Conservation (phyloP, 257 asterid genomes). For the Nicotiana obtusifolia region DNA sequence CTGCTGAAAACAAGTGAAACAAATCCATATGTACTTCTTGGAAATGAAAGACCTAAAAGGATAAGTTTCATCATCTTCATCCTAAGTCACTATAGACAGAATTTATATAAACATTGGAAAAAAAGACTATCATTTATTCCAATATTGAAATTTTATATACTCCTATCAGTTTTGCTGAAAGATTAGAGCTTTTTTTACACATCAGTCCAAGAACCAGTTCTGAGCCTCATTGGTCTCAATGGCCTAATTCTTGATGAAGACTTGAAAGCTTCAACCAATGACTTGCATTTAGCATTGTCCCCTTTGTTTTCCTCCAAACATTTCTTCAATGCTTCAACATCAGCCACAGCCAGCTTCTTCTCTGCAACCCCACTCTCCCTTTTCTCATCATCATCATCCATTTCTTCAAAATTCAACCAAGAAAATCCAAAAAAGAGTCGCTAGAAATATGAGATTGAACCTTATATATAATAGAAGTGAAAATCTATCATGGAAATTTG, state of each 20-base stretch:
- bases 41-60: too few species aligned
- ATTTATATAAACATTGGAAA: neutral
- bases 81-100: too few species aligned
- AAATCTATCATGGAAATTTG: neutral
- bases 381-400: constrained; percentile 5
- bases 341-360: constrained; percentile 18
- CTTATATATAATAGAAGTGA: neutral
- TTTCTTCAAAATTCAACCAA: neutral
- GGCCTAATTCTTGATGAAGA: constrained; percentile 13
- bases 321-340: constrained; percentile 27
- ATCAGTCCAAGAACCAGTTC: constrained; percentile 25
- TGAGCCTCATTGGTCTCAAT: constrained; percentile 12
- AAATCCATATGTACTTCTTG: too few species aligned
- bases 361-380: neutral
- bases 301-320: constrained; percentile 36
- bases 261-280: constrained; percentile 28
- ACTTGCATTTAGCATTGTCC: constrained; percentile 23
- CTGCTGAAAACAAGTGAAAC: too few species aligned
- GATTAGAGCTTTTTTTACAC: constrained; percentile 10
- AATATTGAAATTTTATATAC: neutral
- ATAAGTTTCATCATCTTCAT: too few species aligned
- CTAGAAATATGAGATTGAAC: neutral
- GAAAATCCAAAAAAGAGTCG: neutral
- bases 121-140: neutral
- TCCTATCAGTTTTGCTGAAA: neutral